These are phyloP conservation scores for Podila epicladia DNA, from an alignment of 192 early-diverging fungal species.

Conservation along the genomic window DNA sequence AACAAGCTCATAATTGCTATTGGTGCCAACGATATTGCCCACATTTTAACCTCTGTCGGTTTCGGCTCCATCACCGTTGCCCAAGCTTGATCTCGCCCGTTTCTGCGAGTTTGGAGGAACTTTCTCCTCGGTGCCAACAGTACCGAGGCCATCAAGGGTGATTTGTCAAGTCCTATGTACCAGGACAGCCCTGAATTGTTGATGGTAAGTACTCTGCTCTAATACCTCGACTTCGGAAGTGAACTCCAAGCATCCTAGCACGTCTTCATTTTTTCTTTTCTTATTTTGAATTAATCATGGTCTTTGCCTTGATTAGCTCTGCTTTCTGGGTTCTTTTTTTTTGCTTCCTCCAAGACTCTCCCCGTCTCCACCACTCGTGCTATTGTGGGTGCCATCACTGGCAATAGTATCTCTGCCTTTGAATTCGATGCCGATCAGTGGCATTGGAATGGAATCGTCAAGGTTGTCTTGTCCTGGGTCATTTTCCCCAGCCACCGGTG, in stretches of 20 bases:
- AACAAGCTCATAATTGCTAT: constrained; percentile 57
- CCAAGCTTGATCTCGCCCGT: constrained; percentile 79
- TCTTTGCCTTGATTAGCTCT: constrained; percentile 81
- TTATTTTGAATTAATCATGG: constrained; percentile 78
- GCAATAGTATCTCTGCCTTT: constrained; percentile 80
- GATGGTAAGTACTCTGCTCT: constrained; percentile 56
- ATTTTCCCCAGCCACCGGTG: constrained; percentile 73
- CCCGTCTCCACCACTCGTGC: constrained; percentile 87
- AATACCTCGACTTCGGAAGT: too few relatives aligned
- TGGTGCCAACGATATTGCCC: constrained; percentile 89
- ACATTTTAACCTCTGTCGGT: constrained; percentile 86
- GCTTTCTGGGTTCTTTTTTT: constrained; percentile 78
- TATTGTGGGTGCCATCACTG: constrained; percentile 82
- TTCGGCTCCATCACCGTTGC: constrained; percentile 79
- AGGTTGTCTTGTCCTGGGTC: constrained; percentile 83
- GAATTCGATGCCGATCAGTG: too few relatives aligned
- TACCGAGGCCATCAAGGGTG: constrained; percentile 83
- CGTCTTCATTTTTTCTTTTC: neutral
- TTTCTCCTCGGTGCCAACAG: constrained; percentile 76
- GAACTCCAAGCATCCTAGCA: neutral
- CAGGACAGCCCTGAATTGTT: constrained; percentile 70
- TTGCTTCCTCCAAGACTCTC: constrained; percentile 70
- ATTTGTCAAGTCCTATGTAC: constrained; percentile 69
- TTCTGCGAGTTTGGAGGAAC: constrained; percentile 87
- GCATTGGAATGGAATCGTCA: constrained; percentile 63